These are phyloP conservation scores for Articulospora tetracladia DNA, from an alignment of 495 filamentous ascomycete genomes.

Conservation along the genomic window DNA sequence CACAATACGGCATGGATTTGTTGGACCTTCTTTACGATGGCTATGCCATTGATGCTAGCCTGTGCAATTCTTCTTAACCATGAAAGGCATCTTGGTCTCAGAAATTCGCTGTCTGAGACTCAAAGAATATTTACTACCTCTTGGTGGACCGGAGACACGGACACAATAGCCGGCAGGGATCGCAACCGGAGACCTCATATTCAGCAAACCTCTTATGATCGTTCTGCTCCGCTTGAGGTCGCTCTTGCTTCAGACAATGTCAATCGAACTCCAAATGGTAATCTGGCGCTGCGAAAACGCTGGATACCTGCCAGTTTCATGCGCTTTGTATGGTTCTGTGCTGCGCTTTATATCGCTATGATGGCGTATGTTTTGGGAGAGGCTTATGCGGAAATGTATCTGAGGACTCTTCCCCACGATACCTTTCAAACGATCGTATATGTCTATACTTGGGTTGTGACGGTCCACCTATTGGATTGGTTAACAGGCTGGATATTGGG, in stretches of 20 bases:
- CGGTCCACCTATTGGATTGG: conserved; percentile 55
- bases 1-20: conserved; percentile 62
- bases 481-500: conserved; percentile 61
- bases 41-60: conserved; percentile 55
- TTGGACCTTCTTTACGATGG: conserved; percentile 63
- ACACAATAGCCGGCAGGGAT: conserved; percentile 18
- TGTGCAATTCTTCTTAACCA: conserved; percentile 55
- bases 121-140: conserved; percentile 59
- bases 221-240: conserved; percentile 22
- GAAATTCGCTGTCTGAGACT: conserved; percentile 54
- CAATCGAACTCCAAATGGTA: conserved; percentile 2
- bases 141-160: conserved; percentile 48
- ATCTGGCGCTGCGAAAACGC: conserved; percentile 24
- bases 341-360: conserved; percentile 53
- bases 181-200: conserved; percentile 27
- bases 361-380: conserved; percentile 60
- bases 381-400: conserved; percentile 62
- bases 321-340: conserved; percentile 64
- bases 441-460: conserved; percentile 62
- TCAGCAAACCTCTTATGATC: conserved; percentile 20
- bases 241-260: conserved; percentile 15
- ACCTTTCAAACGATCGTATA: conserved; percentile 60
- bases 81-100: conserved; percentile 50
- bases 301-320: conserved; percentile 59
- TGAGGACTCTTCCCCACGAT: conserved; percentile 59